These are phyloP conservation scores for Pyrus communis DNA, from an alignment of 306 rosid genomes.

Conservation along the genomic window DNA sequence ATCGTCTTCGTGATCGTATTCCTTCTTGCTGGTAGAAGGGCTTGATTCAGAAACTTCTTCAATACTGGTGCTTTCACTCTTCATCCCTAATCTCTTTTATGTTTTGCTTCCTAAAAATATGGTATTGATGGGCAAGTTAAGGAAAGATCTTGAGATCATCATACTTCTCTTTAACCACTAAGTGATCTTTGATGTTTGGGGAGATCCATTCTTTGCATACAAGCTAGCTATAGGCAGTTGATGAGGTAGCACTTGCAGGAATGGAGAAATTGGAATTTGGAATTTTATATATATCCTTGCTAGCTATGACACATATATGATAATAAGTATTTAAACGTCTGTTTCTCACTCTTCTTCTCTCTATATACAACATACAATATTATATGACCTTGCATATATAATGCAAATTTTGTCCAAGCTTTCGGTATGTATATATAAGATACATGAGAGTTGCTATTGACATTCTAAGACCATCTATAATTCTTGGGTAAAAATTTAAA, in stretches of 20 bases:
- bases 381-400: background rate
- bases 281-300: background rate
- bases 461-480: too few relatives aligned
- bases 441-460: background rate
- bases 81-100: slow-evolving; percentile 2
- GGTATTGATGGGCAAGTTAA: background rate
- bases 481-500: too few relatives aligned
- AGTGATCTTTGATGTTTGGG: background rate
- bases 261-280: slow-evolving; percentile 10
- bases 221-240: background rate
- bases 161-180: background rate
- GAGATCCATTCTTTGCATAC: background rate
- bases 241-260: slow-evolving; percentile 1
- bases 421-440: background rate
- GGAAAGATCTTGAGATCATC: slow-evolving; percentile 1
- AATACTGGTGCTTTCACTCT: slow-evolving; percentile 5
- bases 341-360: slow-evolving; percentile 4
- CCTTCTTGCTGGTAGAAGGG: slow-evolving; percentile 5
- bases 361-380: background rate
- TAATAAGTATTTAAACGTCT: slow-evolving; percentile 8
- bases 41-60: slow-evolving; percentile 9
- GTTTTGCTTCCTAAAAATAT: background rate
- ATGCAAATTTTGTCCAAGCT: slow-evolving; percentile 3
- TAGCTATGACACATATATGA: background rate
- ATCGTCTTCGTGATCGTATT: background rate